Evolutionary conservation across 768 basidiomycete species (phyloP).

Genomic region (Serendipita sp.): DNA sequence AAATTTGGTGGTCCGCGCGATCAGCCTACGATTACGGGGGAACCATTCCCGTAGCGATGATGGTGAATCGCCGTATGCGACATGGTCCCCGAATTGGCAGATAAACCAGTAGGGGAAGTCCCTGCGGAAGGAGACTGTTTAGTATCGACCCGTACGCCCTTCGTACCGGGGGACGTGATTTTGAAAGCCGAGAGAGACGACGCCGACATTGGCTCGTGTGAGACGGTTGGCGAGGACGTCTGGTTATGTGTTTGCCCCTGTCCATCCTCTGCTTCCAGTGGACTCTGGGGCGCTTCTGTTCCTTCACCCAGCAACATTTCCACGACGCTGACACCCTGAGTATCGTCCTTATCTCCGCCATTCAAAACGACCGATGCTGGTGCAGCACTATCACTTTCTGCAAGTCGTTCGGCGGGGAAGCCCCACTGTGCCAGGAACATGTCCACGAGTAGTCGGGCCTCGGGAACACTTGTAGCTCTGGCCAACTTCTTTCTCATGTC

Average conservation of each 20-base stretch:
- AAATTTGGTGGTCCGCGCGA: background rate
- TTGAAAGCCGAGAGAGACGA: background rate
- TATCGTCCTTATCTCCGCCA: constrained; percentile 4
- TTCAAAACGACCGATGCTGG: background rate
- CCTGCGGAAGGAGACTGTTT: background rate
- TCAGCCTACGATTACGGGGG: background rate
- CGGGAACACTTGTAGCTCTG: constrained; percentile 57
- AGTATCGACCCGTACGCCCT: background rate
- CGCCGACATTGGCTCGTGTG: background rate
- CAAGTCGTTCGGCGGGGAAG: constrained; percentile 20
- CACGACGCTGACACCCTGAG: constrained; percentile 8
- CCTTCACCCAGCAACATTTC: constrained; percentile 12
- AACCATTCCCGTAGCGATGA: constrained; percentile 2
- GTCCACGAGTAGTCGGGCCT: constrained; percentile 73
- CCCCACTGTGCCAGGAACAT: constrained; percentile 60
- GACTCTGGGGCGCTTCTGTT: background rate
- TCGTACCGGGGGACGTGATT: background rate
- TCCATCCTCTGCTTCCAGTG: background rate
- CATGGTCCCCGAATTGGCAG: background rate
- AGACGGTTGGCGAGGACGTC: background rate
- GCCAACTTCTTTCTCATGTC: constrained; percentile 55
- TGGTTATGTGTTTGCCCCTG: background rate
- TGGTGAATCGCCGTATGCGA: background rate
- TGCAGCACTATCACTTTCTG: background rate
- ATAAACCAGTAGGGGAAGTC: background rate